Base-by-base conservation (phyloP, 805 yeast genomes). In the Candida montana region DNA sequence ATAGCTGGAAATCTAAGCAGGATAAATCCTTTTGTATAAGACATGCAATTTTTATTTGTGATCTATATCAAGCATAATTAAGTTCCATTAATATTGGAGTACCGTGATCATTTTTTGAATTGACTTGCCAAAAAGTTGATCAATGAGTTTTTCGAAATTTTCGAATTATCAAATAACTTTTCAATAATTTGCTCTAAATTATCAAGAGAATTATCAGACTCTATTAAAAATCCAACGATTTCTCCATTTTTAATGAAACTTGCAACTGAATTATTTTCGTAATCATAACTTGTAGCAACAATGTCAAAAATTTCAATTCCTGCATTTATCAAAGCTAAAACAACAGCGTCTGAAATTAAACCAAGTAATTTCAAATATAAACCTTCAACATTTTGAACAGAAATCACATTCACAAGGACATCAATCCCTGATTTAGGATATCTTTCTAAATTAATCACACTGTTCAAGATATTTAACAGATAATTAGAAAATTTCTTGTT, bases 391-490 rank as follows among this genome's bases (percentile, higher is more conserved):
- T 51, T 42, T 23, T 52, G 53, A 2, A 62, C 50, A 7, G 81
- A 69, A 23, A 90, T 71, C 7, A 91, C 66, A 31, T 82, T 76
- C 6, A 93, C 67, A 47, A 81, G 82, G 13, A 91, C 73, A 54
- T 83, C 93, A 43, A 91, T 86, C 16, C 90, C 79, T 3, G 96
- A 85, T 61, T 91, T 91, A 5, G 98, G 97, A 59, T 93, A 93
- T 47, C 81, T 79, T 12, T 75, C 75, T 27, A 87, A 65, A 41
- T 64, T 58, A 35, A 69, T 55, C 29, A 64, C 63, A 33, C 65
- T 59, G 27, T 62, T 62, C 45, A 65, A 64, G 45, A 61, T 64
- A 53, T 55, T 65, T 44, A 54, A 63, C 47, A 59, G 57, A 46
- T 61, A 71, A 47, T 36, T 65, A 47, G 62, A 75, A 62, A 53